Base-by-base conservation (phyloP, 331 rosid genomes). In the Acacia pycnantha region DNA sequence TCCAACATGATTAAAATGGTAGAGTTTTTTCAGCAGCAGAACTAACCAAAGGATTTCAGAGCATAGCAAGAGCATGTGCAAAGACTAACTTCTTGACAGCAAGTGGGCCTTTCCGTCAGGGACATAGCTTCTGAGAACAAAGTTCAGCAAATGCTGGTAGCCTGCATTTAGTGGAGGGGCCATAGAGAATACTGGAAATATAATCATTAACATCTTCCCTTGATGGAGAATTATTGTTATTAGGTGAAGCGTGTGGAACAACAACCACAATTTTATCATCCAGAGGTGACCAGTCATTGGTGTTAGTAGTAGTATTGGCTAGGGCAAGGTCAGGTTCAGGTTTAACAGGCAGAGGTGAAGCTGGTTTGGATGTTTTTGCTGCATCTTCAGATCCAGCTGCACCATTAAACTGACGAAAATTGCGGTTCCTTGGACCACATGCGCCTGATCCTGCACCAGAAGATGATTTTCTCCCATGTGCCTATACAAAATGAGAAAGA, bases 251-350 rank as follows among this genome's bases (percentile, higher is more conserved):
- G 80, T 58, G 22, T 44, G 90, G 91, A 82, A 85, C 82, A 31
- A 69, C 65, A 70, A 80, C 27, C 80, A 82, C 82, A 82, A 92
- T 92, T 77, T 84, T 86, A 77, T 94, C 98, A 72, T 91, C 97
- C 79, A 79, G 66, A 33, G 94, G 97, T 51, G 92, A 94, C 97
- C 97, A 94, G 47, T 89, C 86, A 15, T n/a, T 43, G 77, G 76
- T 10, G 22, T 43, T 48, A 46, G 65, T 68, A 50, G 65, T 68
- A 56, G 65, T 56, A 14, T 66, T 22, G 77, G 78, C 53, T 27
- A 43, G 77, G 33, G 46, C 50, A 27, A 59, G 68, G 24, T 50
- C 76, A 70, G 48, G 77, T 78, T 65, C 74, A 41, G 82, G 78
- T 26, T 59, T 43, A 33, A 62, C 44, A 2, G 74, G 83, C 33